phyloP scores from a whole-genome alignment of 768 basidiomycete species.

The Ramaria sp. region DNA sequence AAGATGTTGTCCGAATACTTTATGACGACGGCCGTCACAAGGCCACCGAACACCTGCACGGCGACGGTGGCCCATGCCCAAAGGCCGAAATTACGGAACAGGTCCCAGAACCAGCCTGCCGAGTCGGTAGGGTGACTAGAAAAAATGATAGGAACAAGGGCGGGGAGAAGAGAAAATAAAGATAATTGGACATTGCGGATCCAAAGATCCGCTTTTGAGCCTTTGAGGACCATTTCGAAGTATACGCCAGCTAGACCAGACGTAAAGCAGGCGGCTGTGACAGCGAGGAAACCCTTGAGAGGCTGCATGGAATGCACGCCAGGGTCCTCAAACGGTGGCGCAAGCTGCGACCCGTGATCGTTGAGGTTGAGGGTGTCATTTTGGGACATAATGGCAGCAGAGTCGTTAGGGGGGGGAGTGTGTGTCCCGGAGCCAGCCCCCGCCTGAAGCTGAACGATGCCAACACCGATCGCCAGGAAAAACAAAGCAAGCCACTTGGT shows the following conservation, averaged over 20 bases:
- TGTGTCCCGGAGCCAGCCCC: conserved; percentile 21
- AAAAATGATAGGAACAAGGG: conserved; percentile 31
- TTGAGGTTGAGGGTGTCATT: conserved; percentile 2
- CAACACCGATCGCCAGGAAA: conserved; percentile 81
- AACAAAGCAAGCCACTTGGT: conserved; percentile 80
- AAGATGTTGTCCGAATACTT: conserved; percentile 87
- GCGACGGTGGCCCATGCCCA: conserved; percentile 90
- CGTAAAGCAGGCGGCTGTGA: conserved; percentile 85
- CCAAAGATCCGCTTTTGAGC: conserved; percentile 85
- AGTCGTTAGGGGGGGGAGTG: conserved; percentile 15
- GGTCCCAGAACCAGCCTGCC: conserved; percentile 31
- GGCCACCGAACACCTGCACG: conserved; percentile 84
- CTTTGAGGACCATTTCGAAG: conserved; percentile 96
- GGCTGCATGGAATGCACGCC: conserved; percentile 61
- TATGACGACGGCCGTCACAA: conserved; percentile 89
- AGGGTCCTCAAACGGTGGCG: neutral
- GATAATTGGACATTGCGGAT: conserved; percentile 94
- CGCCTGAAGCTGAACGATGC: conserved; percentile 85
- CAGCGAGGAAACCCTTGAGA: conserved; percentile 81
- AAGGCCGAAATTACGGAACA: conserved; percentile 78
- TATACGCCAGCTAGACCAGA: conserved; percentile 96
- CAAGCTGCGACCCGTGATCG: neutral
- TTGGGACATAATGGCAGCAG: neutral
- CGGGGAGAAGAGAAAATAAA: conserved; percentile 86
- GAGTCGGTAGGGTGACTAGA: conserved; percentile 11